Base-by-base conservation (phyloP, 2,329 filamentous ascomycete species). In the Ophiostoma himal-ulmi region DNA sequence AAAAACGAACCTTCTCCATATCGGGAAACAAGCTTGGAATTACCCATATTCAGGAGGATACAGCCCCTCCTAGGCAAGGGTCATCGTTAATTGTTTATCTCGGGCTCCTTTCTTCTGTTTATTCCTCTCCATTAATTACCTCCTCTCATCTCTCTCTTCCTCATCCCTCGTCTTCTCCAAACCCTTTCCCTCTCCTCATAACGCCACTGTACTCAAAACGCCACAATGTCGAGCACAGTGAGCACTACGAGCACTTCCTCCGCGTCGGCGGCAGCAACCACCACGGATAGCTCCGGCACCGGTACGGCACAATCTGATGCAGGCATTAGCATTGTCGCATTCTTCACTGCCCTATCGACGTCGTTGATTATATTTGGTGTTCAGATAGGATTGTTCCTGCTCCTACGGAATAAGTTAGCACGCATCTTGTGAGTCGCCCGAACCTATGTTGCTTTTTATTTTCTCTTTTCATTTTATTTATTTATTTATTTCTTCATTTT, bases 351-450 rank as follows among this genome's bases (percentile, higher is more conserved):
- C 60, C 77, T 92, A 73, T 83, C 82, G 48, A 85, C 87, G 68
- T 88, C 88, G 76, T 77, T 90, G 66, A 79, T 86, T 22, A 79
- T 91, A 70, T 92, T 91, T 72, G 84, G 82, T 0, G 79, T 89
- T 5, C 88, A 89, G 77, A 81, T 93, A 48, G 76, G 89, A 13
- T 76, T 91, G n/a, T 97, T 97, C 78, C 78, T 93, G 7, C 75
- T 95, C 1, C 81, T 97, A 60, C 89, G 93, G 74, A 89, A 92
- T 71, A 94, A 92, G 74, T 80, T 96, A 48, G 88, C 89, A 1
- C 86, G 93, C 73, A 96, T 97, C 72, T 97, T 94, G 91, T 93
- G 81, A 76, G 89, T 73, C 30, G 57, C 11, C 54, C 44, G 13
- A n/a, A 20, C 14, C 30, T 30, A 30, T 3, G 5, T 48, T n/a